phyloP scores from a whole-genome alignment of 371 early-diverging fungal species.

The Apophysomyces trapeziformis region DNA sequence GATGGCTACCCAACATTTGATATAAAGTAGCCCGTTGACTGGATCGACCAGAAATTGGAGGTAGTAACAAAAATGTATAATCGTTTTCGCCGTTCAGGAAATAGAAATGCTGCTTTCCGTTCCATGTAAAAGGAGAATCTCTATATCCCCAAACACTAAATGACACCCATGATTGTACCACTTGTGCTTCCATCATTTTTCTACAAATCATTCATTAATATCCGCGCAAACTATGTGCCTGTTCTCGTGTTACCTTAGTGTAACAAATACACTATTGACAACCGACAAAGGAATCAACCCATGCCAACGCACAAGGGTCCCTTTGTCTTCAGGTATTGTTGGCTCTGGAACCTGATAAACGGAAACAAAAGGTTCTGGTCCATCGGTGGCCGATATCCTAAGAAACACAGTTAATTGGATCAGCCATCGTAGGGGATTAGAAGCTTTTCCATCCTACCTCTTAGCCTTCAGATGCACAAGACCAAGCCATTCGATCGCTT shows the following conservation, averaged over 20 bases:
- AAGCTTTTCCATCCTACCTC: conserved; percentile 33
- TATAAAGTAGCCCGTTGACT: conserved; percentile 2
- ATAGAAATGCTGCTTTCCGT: conserved; percentile 57
- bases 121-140: conserved; percentile 71
- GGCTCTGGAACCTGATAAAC: conserved; percentile 52
- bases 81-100: conserved; percentile 64
- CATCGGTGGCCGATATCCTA: conserved; percentile 39
- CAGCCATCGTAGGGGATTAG: not conserved
- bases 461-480: conserved; percentile 56
- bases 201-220: conserved; percentile 15
- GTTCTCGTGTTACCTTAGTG: conserved; percentile 33
- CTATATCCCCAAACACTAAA: conserved; percentile 68
- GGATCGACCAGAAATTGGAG: conserved; percentile 7
- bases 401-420: not conserved
- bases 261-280: conserved; percentile 36
- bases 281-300: conserved; percentile 40
- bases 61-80: conserved; percentile 56
- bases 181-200: conserved; percentile 30
- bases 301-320: conserved; percentile 34
- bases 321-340: conserved; percentile 19
- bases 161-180: conserved; percentile 54
- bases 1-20: conserved; percentile 4
- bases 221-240: not conserved
- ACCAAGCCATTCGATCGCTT: conserved; percentile 69
- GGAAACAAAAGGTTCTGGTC: conserved; percentile 57